Evolutionary conservation across 768 basidiomycete species (phyloP).

Genomic region (Trametes gibbosa): DNA sequence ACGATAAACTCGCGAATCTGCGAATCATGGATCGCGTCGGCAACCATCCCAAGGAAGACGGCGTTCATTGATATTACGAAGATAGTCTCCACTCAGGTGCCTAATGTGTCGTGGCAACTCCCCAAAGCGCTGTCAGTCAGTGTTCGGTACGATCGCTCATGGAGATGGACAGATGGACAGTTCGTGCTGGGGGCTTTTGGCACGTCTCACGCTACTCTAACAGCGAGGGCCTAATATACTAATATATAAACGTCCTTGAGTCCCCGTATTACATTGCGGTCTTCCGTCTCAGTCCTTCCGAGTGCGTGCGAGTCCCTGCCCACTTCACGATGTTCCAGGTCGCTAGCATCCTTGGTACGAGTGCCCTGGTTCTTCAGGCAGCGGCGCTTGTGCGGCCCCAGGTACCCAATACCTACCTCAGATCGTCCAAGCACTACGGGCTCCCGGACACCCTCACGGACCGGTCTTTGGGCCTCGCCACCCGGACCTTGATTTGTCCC

Average conservation of each 20-base stretch:
- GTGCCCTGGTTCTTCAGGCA: too few relatives aligned
- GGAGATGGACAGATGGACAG: neutral
- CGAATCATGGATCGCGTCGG: neutral
- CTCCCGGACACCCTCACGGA: neutral
- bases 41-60: neutral
- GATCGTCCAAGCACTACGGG: neutral
- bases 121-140: neutral
- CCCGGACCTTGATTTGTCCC: neutral
- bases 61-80: neutral
- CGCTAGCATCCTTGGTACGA: too few relatives aligned
- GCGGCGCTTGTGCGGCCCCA: too few relatives aligned
- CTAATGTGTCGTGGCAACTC: neutral
- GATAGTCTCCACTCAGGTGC: neutral
- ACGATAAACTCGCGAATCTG: neutral
- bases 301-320: too few relatives aligned
- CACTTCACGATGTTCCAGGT: too few relatives aligned
- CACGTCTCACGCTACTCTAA: neutral
- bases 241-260: neutral
- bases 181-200: neutral
- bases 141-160: neutral
- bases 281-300: too few relatives aligned
- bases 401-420: too few relatives aligned
- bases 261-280: too few relatives aligned
- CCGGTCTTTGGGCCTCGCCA: neutral
- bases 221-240: neutral